phyloP scores from a whole-genome alignment of 2,329 filamentous ascomycete species.

The Cordyceps tenuipes region DNA sequence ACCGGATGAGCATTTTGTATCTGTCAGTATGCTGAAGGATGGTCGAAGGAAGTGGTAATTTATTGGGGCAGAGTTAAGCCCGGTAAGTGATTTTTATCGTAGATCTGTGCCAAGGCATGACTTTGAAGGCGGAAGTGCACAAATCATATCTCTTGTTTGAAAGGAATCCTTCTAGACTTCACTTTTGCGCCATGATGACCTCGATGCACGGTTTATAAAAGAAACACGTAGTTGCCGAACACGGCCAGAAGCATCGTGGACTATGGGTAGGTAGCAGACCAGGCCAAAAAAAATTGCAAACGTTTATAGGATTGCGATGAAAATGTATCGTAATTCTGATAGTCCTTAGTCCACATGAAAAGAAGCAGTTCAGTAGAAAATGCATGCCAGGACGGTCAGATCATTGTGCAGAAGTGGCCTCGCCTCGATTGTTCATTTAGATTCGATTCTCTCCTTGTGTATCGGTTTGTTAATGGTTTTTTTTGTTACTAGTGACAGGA shows the following conservation, averaged over 20 bases:
- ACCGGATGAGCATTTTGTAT: too few species aligned
- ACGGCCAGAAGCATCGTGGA: background rate
- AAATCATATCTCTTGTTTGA: background rate
- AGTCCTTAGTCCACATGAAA: conserved; percentile 1
- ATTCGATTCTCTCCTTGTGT: background rate
- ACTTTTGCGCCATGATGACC: background rate
- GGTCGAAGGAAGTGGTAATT: background rate
- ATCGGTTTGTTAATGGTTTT: background rate
- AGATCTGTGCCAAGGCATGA: background rate
- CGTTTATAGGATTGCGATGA: background rate
- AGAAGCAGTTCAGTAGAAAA: background rate
- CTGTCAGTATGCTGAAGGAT: background rate
- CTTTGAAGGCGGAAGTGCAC: background rate
- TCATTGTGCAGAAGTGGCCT: background rate
- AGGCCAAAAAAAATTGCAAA: background rate
- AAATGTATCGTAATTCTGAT: background rate
- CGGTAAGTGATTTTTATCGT: background rate
- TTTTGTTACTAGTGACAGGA: background rate
- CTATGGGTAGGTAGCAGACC: background rate
- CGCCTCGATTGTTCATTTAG: background rate
- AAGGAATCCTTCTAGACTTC: background rate
- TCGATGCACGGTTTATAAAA: background rate
- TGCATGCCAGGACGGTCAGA: background rate
- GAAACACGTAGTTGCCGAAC: background rate
- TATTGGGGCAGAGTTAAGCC: background rate